These are phyloP conservation scores for Kwoniella sp. DNA, from an alignment of 768 basidiomycete species.

Conservation along the genomic window DNA sequence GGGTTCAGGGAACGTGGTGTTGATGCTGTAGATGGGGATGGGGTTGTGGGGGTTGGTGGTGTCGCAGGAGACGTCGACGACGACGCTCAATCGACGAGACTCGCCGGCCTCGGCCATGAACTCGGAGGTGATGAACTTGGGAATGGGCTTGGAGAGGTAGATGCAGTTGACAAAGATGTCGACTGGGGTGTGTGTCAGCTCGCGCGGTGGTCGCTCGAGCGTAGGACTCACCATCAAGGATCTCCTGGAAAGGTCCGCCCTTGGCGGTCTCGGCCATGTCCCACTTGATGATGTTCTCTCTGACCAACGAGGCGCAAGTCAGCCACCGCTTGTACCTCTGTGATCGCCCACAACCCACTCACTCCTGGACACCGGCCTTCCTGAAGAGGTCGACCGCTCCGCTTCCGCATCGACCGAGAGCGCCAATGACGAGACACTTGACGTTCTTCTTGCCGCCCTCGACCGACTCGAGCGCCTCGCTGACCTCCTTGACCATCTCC, in stretches of 20 bases:
- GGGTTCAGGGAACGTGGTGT: conserved; percentile 88
- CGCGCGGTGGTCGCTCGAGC: background rate
- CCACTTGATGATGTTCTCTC: conserved; percentile 94
- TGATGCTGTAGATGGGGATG: conserved; percentile 87
- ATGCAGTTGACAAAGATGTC: conserved; percentile 99
- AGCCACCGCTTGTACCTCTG: too few species aligned
- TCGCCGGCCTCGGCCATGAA: conserved; percentile 69
- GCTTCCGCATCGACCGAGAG: conserved; percentile 86
- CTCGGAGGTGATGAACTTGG: conserved; percentile 51
- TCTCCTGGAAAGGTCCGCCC: conserved; percentile 92
- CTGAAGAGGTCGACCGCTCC: conserved; percentile 93
- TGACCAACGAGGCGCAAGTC: conserved; percentile 44
- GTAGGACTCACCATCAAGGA: conserved; percentile 61
- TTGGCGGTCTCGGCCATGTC: conserved; percentile 94
- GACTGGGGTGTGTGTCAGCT: conserved; percentile 52
- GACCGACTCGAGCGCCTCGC: conserved; percentile 59
- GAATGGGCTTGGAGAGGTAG: conserved; percentile 64
- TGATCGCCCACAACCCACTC: conserved; percentile 46
- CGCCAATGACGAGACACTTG: conserved; percentile 90
- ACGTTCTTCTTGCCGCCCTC: conserved; percentile 53
- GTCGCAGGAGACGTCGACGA: conserved; percentile 98
- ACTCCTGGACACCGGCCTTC: conserved; percentile 94
- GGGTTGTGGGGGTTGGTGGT: conserved; percentile 99
- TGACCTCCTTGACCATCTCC: conserved; percentile 76
- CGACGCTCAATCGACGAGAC: conserved; percentile 65